Conservation (phyloP, 345 rosid genomes). For the Angophora floribunda region DNA sequence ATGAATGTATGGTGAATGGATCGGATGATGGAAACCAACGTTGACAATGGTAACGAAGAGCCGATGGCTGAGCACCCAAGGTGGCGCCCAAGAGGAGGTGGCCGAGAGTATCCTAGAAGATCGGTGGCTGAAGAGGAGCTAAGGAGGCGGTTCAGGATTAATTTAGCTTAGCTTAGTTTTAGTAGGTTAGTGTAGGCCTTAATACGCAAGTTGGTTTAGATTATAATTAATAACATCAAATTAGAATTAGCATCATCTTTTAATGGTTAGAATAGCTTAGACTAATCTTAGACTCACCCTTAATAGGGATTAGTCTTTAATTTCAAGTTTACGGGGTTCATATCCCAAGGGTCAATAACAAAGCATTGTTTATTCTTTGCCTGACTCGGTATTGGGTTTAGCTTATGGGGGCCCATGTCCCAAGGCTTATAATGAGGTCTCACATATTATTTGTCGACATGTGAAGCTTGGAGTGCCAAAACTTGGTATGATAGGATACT, state of each 20-base stretch:
- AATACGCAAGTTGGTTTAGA: neutral
- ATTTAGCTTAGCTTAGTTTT: neutral
- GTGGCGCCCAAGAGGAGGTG: too few species aligned
- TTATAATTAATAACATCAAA: neutral
- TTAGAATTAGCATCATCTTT: neutral
- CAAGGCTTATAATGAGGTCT: too few species aligned
- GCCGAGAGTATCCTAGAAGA: neutral
- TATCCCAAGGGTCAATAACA: neutral
- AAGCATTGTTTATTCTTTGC: neutral
- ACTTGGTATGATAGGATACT: too few species aligned
- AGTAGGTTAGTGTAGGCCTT: neutral
- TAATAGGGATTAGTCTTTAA: neutral
- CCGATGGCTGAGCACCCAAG: too few species aligned
- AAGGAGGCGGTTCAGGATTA: neutral
- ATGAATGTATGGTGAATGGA: too few species aligned
- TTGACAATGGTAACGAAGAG: neutral
- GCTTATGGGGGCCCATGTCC: neutral
- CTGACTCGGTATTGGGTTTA: neutral
- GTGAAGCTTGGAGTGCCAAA: too few species aligned
- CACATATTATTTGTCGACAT: too few species aligned
- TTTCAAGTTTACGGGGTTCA: neutral
- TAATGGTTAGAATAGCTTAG: neutral
- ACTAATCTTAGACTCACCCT: neutral
- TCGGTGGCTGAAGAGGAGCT: neutral
- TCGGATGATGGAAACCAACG: too few species aligned